phyloP scores from a whole-genome alignment of 768 basidiomycete species.

The Omphalotus guepiniiformis region DNA sequence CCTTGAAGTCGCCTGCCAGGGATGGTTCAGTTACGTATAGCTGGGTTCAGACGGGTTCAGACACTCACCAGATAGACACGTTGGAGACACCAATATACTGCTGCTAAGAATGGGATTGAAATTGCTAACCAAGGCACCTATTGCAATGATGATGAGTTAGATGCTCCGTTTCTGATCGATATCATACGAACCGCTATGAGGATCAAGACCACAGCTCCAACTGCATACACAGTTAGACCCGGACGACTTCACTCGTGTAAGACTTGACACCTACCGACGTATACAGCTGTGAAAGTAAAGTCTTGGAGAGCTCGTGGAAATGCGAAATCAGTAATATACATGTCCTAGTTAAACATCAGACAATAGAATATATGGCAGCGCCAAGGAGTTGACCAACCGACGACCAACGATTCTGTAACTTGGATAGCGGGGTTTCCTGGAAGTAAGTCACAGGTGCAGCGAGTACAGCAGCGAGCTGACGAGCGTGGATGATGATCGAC shows the following conservation, averaged over 20 bases:
- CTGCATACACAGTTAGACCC: not conserved
- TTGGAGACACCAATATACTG: conserved; percentile 3
- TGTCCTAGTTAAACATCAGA: too few species aligned
- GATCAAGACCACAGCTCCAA: conserved; percentile 7
- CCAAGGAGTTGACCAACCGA: not conserved
- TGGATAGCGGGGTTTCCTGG: conserved; percentile 5
- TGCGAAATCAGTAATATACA: conserved; percentile 6
- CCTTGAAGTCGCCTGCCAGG: conserved; percentile 2
- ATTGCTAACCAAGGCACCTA: conserved; percentile 11
- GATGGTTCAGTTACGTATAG: not conserved
- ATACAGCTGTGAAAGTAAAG: conserved; percentile 9
- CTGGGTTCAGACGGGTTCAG: not conserved
- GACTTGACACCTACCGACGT: conserved; percentile 6
- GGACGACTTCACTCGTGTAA: not conserved
- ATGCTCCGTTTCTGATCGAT: too few species aligned
- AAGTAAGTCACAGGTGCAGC: conserved; percentile 8
- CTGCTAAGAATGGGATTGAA: conserved; percentile 8
- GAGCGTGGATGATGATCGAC: conserved; percentile 7
- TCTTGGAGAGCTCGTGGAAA: conserved; percentile 8
- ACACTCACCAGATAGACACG: conserved; percentile 4
- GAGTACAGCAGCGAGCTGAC: conserved; percentile 6
- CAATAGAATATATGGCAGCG: too few species aligned
- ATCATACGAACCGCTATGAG: conserved; percentile 3
- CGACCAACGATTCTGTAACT: conserved; percentile 8
- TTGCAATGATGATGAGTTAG: not conserved